Evolutionary conservation across 1,284 basidiomycete species (phyloP).

Genomic region (Paramarasmius palmivorus): DNA sequence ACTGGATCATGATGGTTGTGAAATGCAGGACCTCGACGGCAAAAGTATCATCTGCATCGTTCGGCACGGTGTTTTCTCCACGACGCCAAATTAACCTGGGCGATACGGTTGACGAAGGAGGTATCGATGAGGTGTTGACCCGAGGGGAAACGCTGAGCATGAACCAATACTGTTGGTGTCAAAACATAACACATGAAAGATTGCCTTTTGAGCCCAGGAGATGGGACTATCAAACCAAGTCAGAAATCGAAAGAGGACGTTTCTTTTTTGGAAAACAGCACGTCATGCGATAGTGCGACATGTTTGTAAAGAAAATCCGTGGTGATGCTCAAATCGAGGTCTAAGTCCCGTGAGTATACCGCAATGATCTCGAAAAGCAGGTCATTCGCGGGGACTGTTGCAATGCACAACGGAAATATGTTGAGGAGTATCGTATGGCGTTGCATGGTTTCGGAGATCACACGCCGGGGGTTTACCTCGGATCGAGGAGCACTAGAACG

Average conservation of each 20-base stretch:
- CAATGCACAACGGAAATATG: slow-evolving; percentile 76
- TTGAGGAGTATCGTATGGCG: slow-evolving; percentile 72
- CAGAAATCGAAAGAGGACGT: slow-evolving; percentile 85
- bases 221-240: slow-evolving; percentile 76
- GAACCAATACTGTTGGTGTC: slow-evolving; percentile 85
- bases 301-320: slow-evolving; percentile 89
- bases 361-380: slow-evolving; percentile 88
- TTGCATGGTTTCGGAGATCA: slow-evolving; percentile 55
- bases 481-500: slow-evolving; percentile 51
- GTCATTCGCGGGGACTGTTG: slow-evolving; percentile 73
- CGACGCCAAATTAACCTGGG: slow-evolving; percentile 82
- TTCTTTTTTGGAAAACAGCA: slow-evolving; percentile 78
- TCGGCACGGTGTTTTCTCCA: slow-evolving; percentile 56
- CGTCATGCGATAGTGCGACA: slow-evolving; percentile 68
- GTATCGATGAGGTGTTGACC: slow-evolving; percentile 67
- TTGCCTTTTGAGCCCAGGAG: slow-evolving; percentile 81
- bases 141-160: slow-evolving; percentile 56
- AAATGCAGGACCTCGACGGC: slow-evolving; percentile 91
- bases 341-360: slow-evolving; percentile 80
- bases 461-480: slow-evolving; percentile 45
- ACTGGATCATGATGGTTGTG: slow-evolving; percentile 88
- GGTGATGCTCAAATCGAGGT: slow-evolving; percentile 82
- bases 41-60: slow-evolving; percentile 76
- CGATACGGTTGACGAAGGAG: slow-evolving; percentile 70
- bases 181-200: slow-evolving; percentile 86